Base-by-base conservation (phyloP, 2,329 filamentous ascomycete genomes). In the Tympanopsis confertula region DNA sequence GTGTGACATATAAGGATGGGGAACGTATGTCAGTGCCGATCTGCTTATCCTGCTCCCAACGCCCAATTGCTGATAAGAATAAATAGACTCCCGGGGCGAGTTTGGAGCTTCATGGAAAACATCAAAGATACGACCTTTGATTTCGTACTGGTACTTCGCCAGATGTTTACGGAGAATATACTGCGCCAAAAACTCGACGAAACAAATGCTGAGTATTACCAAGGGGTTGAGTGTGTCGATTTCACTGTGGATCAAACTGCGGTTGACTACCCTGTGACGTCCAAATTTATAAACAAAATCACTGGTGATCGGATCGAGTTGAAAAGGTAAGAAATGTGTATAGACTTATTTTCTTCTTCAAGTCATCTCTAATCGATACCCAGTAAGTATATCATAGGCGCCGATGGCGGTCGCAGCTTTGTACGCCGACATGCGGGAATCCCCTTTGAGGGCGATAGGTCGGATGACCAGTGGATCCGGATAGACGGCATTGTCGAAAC, bases 141-240 rank as follows among this genome's bases (percentile, higher is more conserved):
- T 42, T 74, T 70, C 45, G 59, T 62, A 0, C 53, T 72, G n/a
- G 68, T 72, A 1, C 46, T 75, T 38, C 56, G 70, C 13, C 69
- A 75, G 50, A 72, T 67, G 47, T 72, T 69, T 46, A 64, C 68
- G 5, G 69, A 74, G 45, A 63, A 66, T 12, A 64, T 74, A 30
- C 66, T 73, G 37, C 58, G 69, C 30, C 50, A 52, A n/a, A 53
- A 57, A 40, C 36, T 62, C 48, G 51, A 41, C 36, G 54, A 44
- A 35, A 45, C 61, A 20, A 59, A 60, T 15, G 54, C 58, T 1
- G 41, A 50, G 1, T 50, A 63, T 4, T 51, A 58, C 29, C 48
- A 53, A 14, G 56, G 55, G 3, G 50, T 56, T 5, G 54, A 59
- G 40, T 54, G 66, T 33, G 46, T 52, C 3, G 55, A 46, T n/a